Base-by-base conservation (phyloP, 75 land plant species). In the Selaginella moellendorffii region DNA sequence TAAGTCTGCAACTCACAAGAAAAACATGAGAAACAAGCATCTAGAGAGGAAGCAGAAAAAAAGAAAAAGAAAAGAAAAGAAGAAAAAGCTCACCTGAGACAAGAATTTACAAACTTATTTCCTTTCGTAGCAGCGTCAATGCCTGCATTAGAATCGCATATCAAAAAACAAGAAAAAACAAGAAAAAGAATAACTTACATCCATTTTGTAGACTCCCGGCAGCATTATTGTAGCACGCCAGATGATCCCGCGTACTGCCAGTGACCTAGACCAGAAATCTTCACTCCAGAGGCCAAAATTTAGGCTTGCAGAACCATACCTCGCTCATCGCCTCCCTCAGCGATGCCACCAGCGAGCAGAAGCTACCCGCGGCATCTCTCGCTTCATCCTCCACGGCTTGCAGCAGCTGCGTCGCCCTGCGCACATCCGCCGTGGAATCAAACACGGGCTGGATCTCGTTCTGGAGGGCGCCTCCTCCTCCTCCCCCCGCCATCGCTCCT, bases 131-230 rank as follows among this genome's bases (percentile, higher is more conserved):
- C 5, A 5, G 46, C 46, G 10, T 36, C 46, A 36, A 36, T 36
- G 14, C 46, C 46, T 36, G 14, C 5, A 36, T 36, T 5, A 36
- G 46, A 36, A 36, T 36, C 46, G 14, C 14, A 36, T 36, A 36
- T 36, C 10, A 14, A 36, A 36, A 36, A 5, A 14, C 46, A 36
- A 36, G 14, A 5, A 36, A 36, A 5, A 36, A 5, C 46, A 5
- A 36, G 5, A 36, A 14, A 36, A 36, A 36, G 46, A 36, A 36
- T 36, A 36, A 36, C 30, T 72, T 74, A 86, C 90, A 78, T 30
- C 82, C 80, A 74, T 84, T 88, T 70, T 90, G 96, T 31, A 90
- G 67, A 26, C 71, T 70, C 10, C 96, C 96, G 0, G 91, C 85
- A 27, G 87, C 91, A 60, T 90, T 87, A 59, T 72, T 80, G 63